Conservation (phyloP, 148 eudicot species). For the Suaeda aralocaspica region DNA sequence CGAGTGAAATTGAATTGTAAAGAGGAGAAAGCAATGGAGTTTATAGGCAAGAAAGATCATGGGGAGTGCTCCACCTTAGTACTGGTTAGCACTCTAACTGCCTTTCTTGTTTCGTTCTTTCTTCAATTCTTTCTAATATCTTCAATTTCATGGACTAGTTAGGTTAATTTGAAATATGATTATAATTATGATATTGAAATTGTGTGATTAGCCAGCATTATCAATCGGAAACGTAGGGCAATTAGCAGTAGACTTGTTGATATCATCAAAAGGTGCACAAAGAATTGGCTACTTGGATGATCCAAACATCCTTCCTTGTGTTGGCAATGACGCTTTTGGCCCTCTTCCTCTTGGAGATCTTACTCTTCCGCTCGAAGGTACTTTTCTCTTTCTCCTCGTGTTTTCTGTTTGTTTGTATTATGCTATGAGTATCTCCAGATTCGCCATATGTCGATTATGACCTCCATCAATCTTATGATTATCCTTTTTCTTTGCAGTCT, state of each 20-base stretch:
- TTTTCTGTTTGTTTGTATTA: neutral
- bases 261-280: slow-evolving; percentile 53
- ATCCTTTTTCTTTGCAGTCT: slow-evolving; percentile 45
- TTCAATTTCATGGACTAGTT: neutral
- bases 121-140: neutral
- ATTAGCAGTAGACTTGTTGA: slow-evolving; percentile 78
- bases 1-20: too few species aligned
- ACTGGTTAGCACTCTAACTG: slow-evolving; percentile 39
- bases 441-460: too few species aligned
- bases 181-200: neutral
- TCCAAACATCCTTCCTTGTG: slow-evolving; percentile 79
- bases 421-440: too few species aligned
- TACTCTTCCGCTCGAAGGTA: slow-evolving; percentile 92
- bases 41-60: slow-evolving; percentile 43
- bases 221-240: slow-evolving; percentile 96
- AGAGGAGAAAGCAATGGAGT: too few species aligned
- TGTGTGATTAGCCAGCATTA: slow-evolving; percentile 63
- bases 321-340: slow-evolving; percentile 85
- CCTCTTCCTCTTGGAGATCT: slow-evolving; percentile 65
- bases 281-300: slow-evolving; percentile 79
- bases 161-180: neutral
- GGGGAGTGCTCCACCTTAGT: slow-evolving; percentile 55
- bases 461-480: neutral
- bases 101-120: neutral
- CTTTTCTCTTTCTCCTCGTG: neutral